Base-by-base conservation (phyloP, 208 protist genomes). In the Lotmaria passim region DNA sequence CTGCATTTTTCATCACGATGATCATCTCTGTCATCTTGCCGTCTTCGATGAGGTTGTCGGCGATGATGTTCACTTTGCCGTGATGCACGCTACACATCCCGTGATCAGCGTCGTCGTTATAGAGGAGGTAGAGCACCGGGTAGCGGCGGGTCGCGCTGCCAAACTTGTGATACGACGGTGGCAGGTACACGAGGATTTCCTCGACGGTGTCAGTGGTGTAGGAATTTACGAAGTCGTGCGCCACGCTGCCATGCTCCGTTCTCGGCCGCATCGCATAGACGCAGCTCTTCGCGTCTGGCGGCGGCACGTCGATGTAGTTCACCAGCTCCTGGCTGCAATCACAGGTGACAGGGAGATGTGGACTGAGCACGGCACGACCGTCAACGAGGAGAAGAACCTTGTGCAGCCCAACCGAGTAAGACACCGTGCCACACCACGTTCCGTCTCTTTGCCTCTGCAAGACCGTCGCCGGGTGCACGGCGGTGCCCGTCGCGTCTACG, bases 231-330 rank as follows among this genome's bases (percentile, higher is more conserved):
- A 71, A 66, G 21, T 75, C 66, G 44, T 74, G 65, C 7, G 62
- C 61, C 23, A 83, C 67, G 21, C 23, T 65, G 34, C 78, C 78
- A 65, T 65, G 72, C 30, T 66, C 56, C 5, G 33, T 50, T 38
- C 19, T 31, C n/a, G 52, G 36, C 21, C 53, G 70, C 43, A 59
- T 46, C 6, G n/a, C 36, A n/a, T 77, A 66, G 48, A 55, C 11
- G 36, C 53, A 70, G 30, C 7, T 26, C 19, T 14, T n/a, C 38
- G 17, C 19, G 43, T 57, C 44, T 19, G 38, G 15, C 33, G 73
- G 78, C 21, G 73, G 78, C 12, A 79, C 72, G 23, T 83, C 78
- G 55, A 79, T 68, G 72, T 75, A 83, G 50, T 83, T 83, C 28
- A 59, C 70, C 21, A 46, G 67, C 38, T 61, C 36, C 19, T 67